Evolutionary conservation across 2,329 filamentous ascomycete genomes (phyloP), one percentile per base, ranked within the genome.

Genomic region (Pseudogymnoascus sp.): DNA sequence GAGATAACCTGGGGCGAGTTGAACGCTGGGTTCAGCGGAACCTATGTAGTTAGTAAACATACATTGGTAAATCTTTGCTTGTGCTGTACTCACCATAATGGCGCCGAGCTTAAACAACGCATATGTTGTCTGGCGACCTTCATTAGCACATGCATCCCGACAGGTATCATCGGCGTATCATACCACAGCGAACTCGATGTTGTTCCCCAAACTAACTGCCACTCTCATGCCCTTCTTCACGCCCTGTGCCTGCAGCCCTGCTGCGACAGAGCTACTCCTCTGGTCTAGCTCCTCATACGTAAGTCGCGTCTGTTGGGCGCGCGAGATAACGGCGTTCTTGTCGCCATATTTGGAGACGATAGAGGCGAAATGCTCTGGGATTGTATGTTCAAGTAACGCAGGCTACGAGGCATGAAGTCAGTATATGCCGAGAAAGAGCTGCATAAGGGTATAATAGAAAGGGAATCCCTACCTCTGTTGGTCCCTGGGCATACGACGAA

Each of bases 101-200:
- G 90, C 93, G n/a, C 94, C 94, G 8, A 97, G 81, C 74, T 97
- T 97, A 78, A 93, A 96, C 60, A 94, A 74, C 0, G 92, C 92
- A 74, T 97, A 97, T 5, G 88, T 93, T 18, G 74, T 72, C 80
- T 75, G 28, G 30, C 5, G 43, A 65, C 8, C 60, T 62, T 61
- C 32, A 68, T 69, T 57, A 69, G 65, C 25, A 22, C 37, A 20
- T 25, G 5, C 39, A 35, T 22, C 22, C 43, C 22, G 16, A n/a
- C 28, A 32, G 30, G 14, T 5, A 20, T 18, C 30, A n/a, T 32
- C n/a, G 43, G 9, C 43, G 6, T 18, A 6, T 58, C 78, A 69
- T 73, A 94, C 81, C 58, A 87, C 86, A 2, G 90, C 90, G 71
- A 90, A 93, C 73, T 96, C 91, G 67, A 87, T 78, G 41, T 85